Evolutionary conservation across 2,329 filamentous ascomycete species (phyloP), one percentile per base, ranked within the genome.

Genomic region (Rhexocercosporidium sp.): DNA sequence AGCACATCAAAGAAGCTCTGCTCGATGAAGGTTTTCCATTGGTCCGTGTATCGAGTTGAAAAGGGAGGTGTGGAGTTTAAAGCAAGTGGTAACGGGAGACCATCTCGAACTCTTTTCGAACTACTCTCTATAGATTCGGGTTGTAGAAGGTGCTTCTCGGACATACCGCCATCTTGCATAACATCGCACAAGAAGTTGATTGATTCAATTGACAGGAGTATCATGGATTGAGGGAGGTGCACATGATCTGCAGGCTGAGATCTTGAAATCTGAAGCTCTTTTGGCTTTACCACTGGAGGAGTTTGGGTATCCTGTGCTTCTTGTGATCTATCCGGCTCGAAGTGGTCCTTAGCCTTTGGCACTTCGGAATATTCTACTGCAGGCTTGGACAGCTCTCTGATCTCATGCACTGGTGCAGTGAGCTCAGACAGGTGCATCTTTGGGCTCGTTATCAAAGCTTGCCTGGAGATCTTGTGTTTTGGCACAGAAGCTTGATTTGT

Each of bases 1-100:
- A 92, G 80, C 7, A 89, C 84, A 71, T 85, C 85, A 75, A 90
- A 91, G 7, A 91, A 78, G 59, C 85, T 87, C 73, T 91, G 89
- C 69, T 90, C 85, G 37, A 86, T 82, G 72, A 91, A 91, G 1
- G 82, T 74, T 69, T 83, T 86, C 86, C 88, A 91, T 66, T 86
- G 70, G 11, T 69, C 62, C 41, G 67, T 72, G 5, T 37, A 39
- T 16, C 46, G 59, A 9, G 62, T 61, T 31, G 69, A 39, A 62
- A 62, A 11, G 1, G 37, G 46, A 29, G 11, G 6, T 9, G 16
- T 20, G 31, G 22, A 18, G 16, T 25, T 20, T 37, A 41, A 57
- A 51, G 12, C 31, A 53, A 20, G 27, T 34, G 53, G 29, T 49
- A 51, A 29, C n/a, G 44, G 25, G 20, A 59, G 53, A 12, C 47